Evolutionary conservation across 140 eudicot genomes (phyloP), one percentile per base, ranked within the genome.

Genomic region (Ambrosia hybrid): DNA sequence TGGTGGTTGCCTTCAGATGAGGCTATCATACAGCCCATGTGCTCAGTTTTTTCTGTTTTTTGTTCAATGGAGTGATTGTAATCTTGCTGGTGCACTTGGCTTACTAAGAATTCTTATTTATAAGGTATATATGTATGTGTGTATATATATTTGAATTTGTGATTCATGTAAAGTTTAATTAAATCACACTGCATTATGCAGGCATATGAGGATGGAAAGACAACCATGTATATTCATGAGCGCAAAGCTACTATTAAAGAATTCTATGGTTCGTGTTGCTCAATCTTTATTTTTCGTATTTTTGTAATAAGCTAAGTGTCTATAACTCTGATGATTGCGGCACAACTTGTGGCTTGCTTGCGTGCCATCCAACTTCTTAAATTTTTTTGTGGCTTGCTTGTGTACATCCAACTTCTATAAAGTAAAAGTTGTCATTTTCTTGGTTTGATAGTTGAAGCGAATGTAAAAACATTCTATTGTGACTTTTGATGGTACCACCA

Each of bases 81-180:
- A 84, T 79, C 85, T 93, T 78, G 98, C 97, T 48, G 95, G 96
- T 80, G 93, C 89, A n/a, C 93, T 93, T 56, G 98, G 98, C 21
- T 82, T 93, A 65, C 95, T 93, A 74, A 82, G 97, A 66, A 84
- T 93, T 46, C 91, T 93, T 39, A 81, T 93, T 73, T 87, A 83
- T 64, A 87, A 90, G 96, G 98, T 90, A 46, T 71, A 43, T 43
- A 66, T 7, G 37, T 73, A 57, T 30, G 34, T 9, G 51, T 67
- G 12, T 30, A 21, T 37, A 3, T 46, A 11, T 6, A 10, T 59
- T 56, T 56, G 13, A 3, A 14, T 49, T 5, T 39, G 68, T 34
- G 34, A 33, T 21, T n/a, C 3, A 8, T 51, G 51, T 70, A 61
- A 60, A 61, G 39, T 68, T 67, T 9, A 34, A 21, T 41, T 68